Evolutionary conservation across 768 basidiomycete genomes (phyloP).

Genomic region (Lentinula guzmanii): DNA sequence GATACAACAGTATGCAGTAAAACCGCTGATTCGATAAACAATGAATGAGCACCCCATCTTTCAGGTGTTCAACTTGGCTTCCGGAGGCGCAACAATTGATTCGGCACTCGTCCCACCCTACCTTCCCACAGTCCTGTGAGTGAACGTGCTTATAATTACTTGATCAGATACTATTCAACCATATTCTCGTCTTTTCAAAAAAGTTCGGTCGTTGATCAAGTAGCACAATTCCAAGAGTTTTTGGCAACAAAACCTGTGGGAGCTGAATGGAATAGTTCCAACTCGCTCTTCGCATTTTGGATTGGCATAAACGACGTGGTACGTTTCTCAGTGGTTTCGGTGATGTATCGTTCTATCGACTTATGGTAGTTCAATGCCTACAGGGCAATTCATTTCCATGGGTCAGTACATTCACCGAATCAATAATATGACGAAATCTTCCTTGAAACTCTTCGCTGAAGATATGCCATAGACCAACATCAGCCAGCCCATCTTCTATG

Average conservation of each 20-base stretch:
- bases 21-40: too few species aligned
- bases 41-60: not conserved
- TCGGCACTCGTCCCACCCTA: slow-evolving; percentile 45
- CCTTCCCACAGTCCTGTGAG: slow-evolving; percentile 36
- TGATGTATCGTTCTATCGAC: not conserved
- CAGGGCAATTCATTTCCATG: slow-evolving; percentile 45
- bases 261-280: slow-evolving; percentile 44
- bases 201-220: slow-evolving; percentile 51
- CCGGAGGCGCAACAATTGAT: slow-evolving; percentile 56
- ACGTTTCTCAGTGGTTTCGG: slow-evolving; percentile 20
- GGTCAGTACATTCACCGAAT: slow-evolving; percentile 21
- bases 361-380: not conserved
- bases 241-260: slow-evolving; percentile 36
- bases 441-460: not conserved
- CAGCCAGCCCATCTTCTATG: slow-evolving; percentile 28
- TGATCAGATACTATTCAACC: not conserved
- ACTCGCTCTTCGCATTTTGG: slow-evolving; percentile 57
- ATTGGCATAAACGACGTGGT: slow-evolving; percentile 65
- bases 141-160: not conserved
- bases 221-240: slow-evolving; percentile 42
- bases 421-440: not conserved
- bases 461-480: slow-evolving; percentile 25
- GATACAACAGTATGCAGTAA: slow-evolving; percentile 33
- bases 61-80: slow-evolving; percentile 45
- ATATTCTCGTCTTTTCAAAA: not conserved